phyloP scores from a whole-genome alignment of 2,329 filamentous ascomycete genomes.

The Fusarium pseudoanthophilum region DNA sequence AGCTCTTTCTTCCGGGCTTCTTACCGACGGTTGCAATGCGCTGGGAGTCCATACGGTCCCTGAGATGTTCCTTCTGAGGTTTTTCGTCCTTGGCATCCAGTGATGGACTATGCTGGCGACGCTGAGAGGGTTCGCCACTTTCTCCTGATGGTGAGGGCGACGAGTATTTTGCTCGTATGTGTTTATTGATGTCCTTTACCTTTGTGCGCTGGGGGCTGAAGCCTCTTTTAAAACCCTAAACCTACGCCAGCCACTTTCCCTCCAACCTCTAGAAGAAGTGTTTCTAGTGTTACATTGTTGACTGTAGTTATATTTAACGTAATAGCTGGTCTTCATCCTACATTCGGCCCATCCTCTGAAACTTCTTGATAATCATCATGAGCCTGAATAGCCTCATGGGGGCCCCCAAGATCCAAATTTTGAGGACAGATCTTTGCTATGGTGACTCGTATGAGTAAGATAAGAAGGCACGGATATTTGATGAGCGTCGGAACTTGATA shows the following conservation, averaged over 20 bases:
- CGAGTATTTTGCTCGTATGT: no score
- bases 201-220: no score
- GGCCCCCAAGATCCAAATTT: no score
- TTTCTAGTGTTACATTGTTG: neutral
- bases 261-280: neutral
- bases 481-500: rapidly evolving
- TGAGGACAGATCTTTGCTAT: neutral
- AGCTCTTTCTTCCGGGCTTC: neutral
- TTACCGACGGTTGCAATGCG: neutral
- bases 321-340: neutral
- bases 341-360: neutral
- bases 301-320: no score
- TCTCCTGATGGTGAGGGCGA: neutral
- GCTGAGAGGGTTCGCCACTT: neutral
- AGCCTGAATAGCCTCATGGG: neutral
- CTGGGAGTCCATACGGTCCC: rapidly evolving
- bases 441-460: neutral
- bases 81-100: neutral
- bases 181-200: no score
- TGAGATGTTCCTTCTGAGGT: neutral
- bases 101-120: neutral
- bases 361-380: neutral
- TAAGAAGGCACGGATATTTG: rapidly evolving
- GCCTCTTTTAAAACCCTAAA: no score
- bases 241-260: no score